Evolutionary conservation across 1,139 yeast species (phyloP).

Genomic region (Lodderomyces theae): DNA sequence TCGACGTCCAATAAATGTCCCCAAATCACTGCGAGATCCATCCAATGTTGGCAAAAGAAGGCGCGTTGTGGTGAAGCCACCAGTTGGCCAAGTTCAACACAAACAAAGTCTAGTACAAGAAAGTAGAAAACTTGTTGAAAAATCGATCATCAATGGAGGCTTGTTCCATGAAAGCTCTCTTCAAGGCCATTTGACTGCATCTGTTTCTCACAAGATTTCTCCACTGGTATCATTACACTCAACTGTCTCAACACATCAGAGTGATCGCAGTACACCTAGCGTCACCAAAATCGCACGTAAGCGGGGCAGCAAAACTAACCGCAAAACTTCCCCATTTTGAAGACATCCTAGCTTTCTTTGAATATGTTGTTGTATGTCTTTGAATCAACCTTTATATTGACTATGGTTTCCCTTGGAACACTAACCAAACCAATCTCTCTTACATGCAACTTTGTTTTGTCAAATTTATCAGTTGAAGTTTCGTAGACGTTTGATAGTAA

Average conservation of each 20-base stretch:
- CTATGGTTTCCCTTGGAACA: constrained; percentile 36
- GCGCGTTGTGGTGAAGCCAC: constrained; percentile 18
- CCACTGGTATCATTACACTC: too few relatives aligned
- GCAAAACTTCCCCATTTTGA: constrained; percentile 1
- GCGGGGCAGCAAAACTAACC: background rate
- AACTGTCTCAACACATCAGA: background rate
- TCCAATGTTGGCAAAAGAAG: constrained; percentile 15
- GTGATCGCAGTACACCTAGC: too few relatives aligned
- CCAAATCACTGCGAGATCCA: constrained; percentile 16
- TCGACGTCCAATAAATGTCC: constrained; percentile 23
- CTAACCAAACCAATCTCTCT: constrained; percentile 48
- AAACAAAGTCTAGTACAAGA: constrained; percentile 2
- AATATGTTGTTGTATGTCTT: constrained; percentile 18
- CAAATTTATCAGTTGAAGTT: constrained; percentile 28
- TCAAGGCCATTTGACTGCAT: too few relatives aligned
- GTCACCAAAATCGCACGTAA: background rate
- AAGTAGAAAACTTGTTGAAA: background rate
- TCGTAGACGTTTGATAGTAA: constrained; percentile 38
- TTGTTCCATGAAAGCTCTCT: too few relatives aligned
- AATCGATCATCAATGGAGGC: background rate
- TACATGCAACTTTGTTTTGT: constrained; percentile 21
- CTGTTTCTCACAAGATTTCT: too few relatives aligned
- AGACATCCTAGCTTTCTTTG: constrained; percentile 4
- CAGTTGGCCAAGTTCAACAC: constrained; percentile 7
- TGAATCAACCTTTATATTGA: constrained; percentile 24